phyloP scores from a whole-genome alignment of 306 rosid genomes.

The Quercus parvula region DNA sequence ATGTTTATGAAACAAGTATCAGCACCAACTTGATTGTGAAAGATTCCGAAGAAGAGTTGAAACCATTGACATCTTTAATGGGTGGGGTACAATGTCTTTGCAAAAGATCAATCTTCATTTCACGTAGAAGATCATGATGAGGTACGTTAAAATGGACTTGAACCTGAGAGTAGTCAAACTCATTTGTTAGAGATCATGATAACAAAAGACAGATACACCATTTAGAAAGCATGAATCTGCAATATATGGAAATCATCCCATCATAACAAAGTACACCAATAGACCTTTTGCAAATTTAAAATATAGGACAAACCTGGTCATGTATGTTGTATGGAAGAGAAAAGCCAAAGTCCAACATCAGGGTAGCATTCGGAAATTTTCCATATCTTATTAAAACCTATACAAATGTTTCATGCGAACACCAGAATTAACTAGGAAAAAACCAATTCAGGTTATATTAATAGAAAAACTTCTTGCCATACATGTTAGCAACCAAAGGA shows the following conservation, averaged over 20 bases:
- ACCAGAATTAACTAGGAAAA: neutral
- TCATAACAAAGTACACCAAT: neutral
- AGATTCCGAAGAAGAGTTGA: slow-evolving; percentile 38
- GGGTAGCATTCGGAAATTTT: slow-evolving; percentile 71
- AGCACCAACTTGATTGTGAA: slow-evolving; percentile 65
- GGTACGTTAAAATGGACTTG: slow-evolving; percentile 48
- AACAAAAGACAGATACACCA: neutral
- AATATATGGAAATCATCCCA: neutral
- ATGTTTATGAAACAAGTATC: slow-evolving; percentile 12
- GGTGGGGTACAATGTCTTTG: slow-evolving; percentile 40
- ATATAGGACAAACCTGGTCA: slow-evolving; percentile 58
- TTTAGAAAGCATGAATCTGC: neutral
- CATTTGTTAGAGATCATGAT: slow-evolving; percentile 14
- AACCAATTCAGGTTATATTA: neutral
- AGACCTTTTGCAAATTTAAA: slow-evolving; percentile 8
- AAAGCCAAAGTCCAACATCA: slow-evolving; percentile 84
- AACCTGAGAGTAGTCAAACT: slow-evolving; percentile 45
- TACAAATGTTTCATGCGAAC: slow-evolving; percentile 10
- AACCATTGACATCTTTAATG: slow-evolving; percentile 24
- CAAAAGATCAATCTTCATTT: slow-evolving; percentile 58
- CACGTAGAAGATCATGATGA: slow-evolving; percentile 45
- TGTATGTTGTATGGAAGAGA: slow-evolving; percentile 63
- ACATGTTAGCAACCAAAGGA: neutral
- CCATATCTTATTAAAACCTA: slow-evolving; percentile 86
- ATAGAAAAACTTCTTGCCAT: neutral